Evolutionary conservation across 1,139 yeast species (phyloP).

Genomic region (Casaregolazyma lundiana): DNA sequence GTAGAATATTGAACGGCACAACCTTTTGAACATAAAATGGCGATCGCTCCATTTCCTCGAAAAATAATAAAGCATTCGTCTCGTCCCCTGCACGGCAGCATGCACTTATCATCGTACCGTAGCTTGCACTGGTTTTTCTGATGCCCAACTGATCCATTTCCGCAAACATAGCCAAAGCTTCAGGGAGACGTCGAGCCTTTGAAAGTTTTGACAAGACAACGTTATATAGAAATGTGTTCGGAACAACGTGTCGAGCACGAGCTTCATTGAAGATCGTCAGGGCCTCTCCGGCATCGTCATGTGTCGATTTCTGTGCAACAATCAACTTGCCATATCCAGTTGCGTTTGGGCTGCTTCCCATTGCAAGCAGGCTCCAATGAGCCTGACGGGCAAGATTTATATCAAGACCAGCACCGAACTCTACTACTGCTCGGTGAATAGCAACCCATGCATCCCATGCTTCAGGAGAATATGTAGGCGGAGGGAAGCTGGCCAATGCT

Average conservation of each 20-base stretch:
- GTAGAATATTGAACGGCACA: constrained; percentile 39
- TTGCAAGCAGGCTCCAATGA: constrained; percentile 27
- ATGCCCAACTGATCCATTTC: constrained; percentile 34
- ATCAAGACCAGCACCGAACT: constrained; percentile 25
- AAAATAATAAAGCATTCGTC: constrained; percentile 31
- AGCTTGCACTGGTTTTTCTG: constrained; percentile 33
- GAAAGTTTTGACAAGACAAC: constrained; percentile 36
- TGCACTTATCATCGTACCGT: constrained; percentile 40
- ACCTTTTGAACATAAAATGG: constrained; percentile 32
- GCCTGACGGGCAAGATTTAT: constrained; percentile 27
- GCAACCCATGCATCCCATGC: constrained; percentile 29
- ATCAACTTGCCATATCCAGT: constrained; percentile 36
- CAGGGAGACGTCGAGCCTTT: constrained; percentile 34
- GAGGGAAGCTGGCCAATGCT: constrained; percentile 24
- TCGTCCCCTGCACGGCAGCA: constrained; percentile 37
- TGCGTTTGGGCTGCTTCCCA: constrained; percentile 36
- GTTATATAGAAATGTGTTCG: constrained; percentile 37
- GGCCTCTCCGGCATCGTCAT: constrained; percentile 36
- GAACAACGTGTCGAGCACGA: constrained; percentile 25
- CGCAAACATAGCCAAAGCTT: constrained; percentile 30
- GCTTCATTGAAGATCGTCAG: constrained; percentile 36
- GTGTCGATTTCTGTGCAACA: constrained; percentile 15
- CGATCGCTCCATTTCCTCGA: constrained; percentile 35
- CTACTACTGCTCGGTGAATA: constrained; percentile 27
- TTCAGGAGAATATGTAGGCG: constrained; percentile 24